Conservation (phyloP, 495 filamentous ascomycete species). For the Penicillium lagena region DNA sequence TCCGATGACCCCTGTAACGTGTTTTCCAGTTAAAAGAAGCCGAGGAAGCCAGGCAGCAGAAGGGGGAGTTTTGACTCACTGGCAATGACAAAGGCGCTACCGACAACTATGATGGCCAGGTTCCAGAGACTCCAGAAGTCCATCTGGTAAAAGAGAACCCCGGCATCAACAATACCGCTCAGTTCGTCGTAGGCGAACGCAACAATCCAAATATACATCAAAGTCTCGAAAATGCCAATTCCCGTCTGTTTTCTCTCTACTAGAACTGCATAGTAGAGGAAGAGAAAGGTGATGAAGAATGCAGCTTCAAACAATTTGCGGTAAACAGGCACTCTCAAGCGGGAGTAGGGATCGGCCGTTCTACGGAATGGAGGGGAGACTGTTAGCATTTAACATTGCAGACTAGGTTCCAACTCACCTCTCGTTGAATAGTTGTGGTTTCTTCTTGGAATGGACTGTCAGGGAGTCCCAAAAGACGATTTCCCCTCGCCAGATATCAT, state of each 20-base stretch:
- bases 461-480: slow-evolving; percentile 90
- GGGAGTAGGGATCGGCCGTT: slow-evolving; percentile 74
- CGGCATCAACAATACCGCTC: slow-evolving; percentile 75
- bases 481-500: slow-evolving; percentile 85
- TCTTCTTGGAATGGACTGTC: slow-evolving; percentile 69
- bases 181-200: slow-evolving; percentile 87
- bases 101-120: slow-evolving; percentile 78
- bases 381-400: slow-evolving; percentile 2
- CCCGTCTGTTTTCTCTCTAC: slow-evolving; percentile 48
- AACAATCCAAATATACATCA: slow-evolving; percentile 64
- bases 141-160: slow-evolving; percentile 72
- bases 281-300: slow-evolving; percentile 78
- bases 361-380: slow-evolving; percentile 16
- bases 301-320: slow-evolving; percentile 82
- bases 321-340: slow-evolving; percentile 85
- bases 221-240: slow-evolving; percentile 44
- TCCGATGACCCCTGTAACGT: slow-evolving; percentile 58
- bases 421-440: slow-evolving; percentile 74
- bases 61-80: slow-evolving; percentile 47
- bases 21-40: slow-evolving; percentile 5
- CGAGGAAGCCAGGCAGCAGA: slow-evolving; percentile 4
- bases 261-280: slow-evolving; percentile 79
- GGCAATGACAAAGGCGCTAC: slow-evolving; percentile 61
- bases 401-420: slow-evolving; percentile 24
- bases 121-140: slow-evolving; percentile 94